phyloP scores from a whole-genome alignment of 225 moss, liverwort and hornwort genomes.

The Polytrichum formosum region DNA sequence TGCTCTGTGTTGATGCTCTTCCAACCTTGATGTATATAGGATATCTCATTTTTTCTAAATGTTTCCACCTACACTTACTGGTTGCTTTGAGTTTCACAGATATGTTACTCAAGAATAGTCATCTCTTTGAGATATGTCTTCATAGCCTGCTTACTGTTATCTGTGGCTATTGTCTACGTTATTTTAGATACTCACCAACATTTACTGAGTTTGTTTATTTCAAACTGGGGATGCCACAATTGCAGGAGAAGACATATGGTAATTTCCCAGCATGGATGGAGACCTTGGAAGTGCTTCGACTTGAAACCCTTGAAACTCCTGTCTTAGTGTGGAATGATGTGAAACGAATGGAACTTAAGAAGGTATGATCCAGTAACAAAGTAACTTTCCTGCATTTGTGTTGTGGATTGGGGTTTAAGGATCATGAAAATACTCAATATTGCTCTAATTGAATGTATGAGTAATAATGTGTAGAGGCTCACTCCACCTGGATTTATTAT shows the following conservation, averaged over 20 bases:
- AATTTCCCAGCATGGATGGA: constrained; percentile 84
- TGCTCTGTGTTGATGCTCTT: neutral
- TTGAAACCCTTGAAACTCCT: constrained; percentile 84
- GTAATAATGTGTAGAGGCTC: neutral
- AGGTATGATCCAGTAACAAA: constrained; percentile 30
- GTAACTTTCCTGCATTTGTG: too few species aligned
- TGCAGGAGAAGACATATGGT: constrained; percentile 64
- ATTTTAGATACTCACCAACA: too few species aligned
- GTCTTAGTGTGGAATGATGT: constrained; percentile 97
- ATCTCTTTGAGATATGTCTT: too few species aligned
- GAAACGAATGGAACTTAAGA: constrained; percentile 84
- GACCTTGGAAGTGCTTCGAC: constrained; percentile 74
- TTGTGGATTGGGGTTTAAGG: too few species aligned
- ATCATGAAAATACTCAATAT: too few species aligned
- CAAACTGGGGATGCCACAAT: neutral
- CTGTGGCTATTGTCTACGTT: too few species aligned
- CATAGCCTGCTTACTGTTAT: too few species aligned
- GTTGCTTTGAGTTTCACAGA: too few species aligned
- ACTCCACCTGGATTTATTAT: constrained; percentile 13
- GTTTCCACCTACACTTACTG: too few species aligned
- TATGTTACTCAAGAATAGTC: too few species aligned
- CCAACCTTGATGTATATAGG: neutral
- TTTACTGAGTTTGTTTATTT: too few species aligned
- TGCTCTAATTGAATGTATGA: too few species aligned
- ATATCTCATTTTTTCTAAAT: constrained; percentile 3